Conservation (phyloP, 1,284 basidiomycete species). For the Flammula alnicola region DNA sequence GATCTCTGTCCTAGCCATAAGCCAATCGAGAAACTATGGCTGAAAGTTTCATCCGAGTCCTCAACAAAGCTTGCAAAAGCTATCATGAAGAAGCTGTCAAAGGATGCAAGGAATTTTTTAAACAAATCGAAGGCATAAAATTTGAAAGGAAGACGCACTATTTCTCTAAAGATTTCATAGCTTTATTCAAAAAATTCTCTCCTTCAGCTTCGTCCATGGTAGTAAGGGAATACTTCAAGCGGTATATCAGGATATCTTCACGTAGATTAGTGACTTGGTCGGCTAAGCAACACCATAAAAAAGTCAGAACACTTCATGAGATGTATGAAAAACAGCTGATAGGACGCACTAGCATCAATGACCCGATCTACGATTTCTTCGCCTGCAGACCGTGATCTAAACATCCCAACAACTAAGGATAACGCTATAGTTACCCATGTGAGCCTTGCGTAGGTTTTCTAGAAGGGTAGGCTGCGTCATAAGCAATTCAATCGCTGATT, state of each 20-base stretch:
- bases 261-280: constrained; percentile 91
- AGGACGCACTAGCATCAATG: constrained; percentile 81
- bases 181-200: constrained; percentile 62
- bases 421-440: constrained; percentile 89
- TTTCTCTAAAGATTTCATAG: constrained; percentile 78
- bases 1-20: constrained; percentile 89
- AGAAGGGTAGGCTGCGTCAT: constrained; percentile 80
- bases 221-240: constrained; percentile 85
- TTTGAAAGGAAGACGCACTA: constrained; percentile 50
- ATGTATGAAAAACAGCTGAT: background rate
- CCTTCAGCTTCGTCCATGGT: constrained; percentile 72
- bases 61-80: constrained; percentile 94
- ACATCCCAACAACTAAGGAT: constrained; percentile 89
- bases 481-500: constrained; percentile 83
- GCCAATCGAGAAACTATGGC: constrained; percentile 87
- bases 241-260: constrained; percentile 84
- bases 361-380: constrained; percentile 89
- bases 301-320: constrained; percentile 2
- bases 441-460: constrained; percentile 85
- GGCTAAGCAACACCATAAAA: constrained; percentile 35
- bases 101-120: too few species aligned
- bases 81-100: constrained; percentile 88
- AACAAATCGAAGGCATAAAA: too few species aligned
- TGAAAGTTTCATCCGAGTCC: constrained; percentile 62
- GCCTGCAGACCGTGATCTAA: constrained; percentile 82